These are phyloP conservation scores for Phytopythium kandeliae DNA, from an alignment of 352 stramenopile species.

Conservation along the genomic window DNA sequence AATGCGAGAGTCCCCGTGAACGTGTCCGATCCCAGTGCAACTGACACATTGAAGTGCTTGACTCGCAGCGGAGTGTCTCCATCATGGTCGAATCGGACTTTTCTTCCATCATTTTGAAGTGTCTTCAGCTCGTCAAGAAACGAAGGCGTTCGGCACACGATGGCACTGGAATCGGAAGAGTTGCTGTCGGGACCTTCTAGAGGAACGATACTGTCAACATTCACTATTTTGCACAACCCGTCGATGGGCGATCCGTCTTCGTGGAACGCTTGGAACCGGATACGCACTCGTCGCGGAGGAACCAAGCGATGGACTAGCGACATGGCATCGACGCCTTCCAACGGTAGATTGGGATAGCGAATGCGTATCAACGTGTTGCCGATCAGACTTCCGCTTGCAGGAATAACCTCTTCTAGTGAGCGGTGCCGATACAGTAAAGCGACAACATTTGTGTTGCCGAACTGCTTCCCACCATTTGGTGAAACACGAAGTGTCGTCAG, in stretches of 20 bases:
- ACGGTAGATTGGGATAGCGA: slow-evolving; percentile 17
- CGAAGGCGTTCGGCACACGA: slow-evolving; percentile 40
- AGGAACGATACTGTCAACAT: slow-evolving; percentile 9
- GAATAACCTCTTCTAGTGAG: slow-evolving; percentile 22
- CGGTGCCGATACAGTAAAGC: slow-evolving; percentile 50
- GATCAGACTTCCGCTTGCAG: slow-evolving; percentile 32
- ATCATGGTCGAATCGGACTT: slow-evolving; percentile 7
- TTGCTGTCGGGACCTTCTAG: background rate
- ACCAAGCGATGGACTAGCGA: slow-evolving; percentile 37
- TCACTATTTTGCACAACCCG: slow-evolving; percentile 26
- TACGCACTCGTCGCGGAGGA: slow-evolving; percentile 33
- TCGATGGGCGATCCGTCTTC: slow-evolving; percentile 17
- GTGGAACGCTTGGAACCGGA: slow-evolving; percentile 43
- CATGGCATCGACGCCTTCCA: slow-evolving; percentile 40
- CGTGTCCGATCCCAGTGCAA: slow-evolving; percentile 34
- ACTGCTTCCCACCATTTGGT: slow-evolving; percentile 62
- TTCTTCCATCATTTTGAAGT: slow-evolving; percentile 8
- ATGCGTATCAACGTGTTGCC: slow-evolving; percentile 29
- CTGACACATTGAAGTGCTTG: slow-evolving; percentile 27
- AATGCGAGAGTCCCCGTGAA: slow-evolving; percentile 47
- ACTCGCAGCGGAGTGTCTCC: slow-evolving; percentile 10
- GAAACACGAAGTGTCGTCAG: slow-evolving; percentile 50
- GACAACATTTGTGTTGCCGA: slow-evolving; percentile 26
- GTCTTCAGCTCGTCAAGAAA: slow-evolving; percentile 54
- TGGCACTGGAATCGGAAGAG: background rate